Percentiles rank a stretch among this genome's conserved stretches.
These are phyloP conservation scores for Mucor velutinosus DNA, from an alignment of 371 early-diverging fungal genomes.

Conservation along the genomic window DNA sequence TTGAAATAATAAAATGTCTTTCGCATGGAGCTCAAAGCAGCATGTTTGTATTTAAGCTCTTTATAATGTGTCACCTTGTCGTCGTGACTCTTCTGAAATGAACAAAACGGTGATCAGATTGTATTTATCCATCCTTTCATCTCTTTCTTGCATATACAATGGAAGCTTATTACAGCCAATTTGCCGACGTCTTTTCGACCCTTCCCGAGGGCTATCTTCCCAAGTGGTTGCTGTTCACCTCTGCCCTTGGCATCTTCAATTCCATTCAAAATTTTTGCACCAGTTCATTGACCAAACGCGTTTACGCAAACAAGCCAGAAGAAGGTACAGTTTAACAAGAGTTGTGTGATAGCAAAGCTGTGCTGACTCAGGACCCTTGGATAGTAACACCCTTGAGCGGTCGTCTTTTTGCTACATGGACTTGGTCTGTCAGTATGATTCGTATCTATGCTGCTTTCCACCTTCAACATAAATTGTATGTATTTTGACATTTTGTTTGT, in stretches of 20 bases:
- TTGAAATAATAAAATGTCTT: neutral
- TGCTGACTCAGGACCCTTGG: neutral
- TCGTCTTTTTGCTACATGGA: conserved; percentile 83
- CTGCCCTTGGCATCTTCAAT: conserved; percentile 75
- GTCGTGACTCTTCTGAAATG: neutral
- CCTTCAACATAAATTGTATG: conserved; percentile 69
- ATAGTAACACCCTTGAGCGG: conserved; percentile 73
- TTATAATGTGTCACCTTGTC: neutral
- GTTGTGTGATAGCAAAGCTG: neutral
- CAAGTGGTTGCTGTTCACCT: conserved; percentile 70
- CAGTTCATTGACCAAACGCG: conserved; percentile 63
- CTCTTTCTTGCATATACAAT: conserved; percentile 1
- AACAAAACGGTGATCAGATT: neutral
- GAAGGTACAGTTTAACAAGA: conserved; percentile 43
- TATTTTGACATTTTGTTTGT: conserved; percentile 3
- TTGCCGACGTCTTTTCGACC: conserved; percentile 43
- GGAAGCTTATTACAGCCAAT: conserved; percentile 16
- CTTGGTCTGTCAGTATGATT: conserved; percentile 71
- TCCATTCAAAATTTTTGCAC: conserved; percentile 74
- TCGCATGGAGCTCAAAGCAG: neutral
- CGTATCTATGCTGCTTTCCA: conserved; percentile 81
- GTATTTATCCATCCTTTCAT: neutral
- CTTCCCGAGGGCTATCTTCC: conserved; percentile 68
- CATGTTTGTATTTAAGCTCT: too few species aligned
- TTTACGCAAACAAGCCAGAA: conserved; percentile 66